Evolutionary conservation across 2,329 filamentous ascomycete species (phyloP), one percentile per base, ranked within the genome.

Genomic region (Xylaria sp.): DNA sequence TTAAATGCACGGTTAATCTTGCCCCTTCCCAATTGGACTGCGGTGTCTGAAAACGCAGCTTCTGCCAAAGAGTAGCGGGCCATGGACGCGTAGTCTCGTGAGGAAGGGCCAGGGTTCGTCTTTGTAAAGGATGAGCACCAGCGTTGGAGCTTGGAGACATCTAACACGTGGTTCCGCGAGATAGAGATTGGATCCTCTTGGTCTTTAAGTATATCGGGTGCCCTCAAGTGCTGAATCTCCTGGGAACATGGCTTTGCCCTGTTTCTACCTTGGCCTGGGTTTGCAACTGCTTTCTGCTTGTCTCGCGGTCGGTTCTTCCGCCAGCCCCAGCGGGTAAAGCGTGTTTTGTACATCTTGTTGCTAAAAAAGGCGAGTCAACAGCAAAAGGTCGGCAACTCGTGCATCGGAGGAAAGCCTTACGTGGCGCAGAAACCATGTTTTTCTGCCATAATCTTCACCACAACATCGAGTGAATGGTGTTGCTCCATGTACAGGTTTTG

Each of bases 291-390:
- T 15, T 21, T 21, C 14, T 19, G 42, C 23, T 31, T 31, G 31
- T 50, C 51, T 28, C 46, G 19, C 12, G 31, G 37, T 35, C 51
- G 58, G n/a, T 61, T 56, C 33, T 61, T 61, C 51, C 58, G 50
- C 58, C 58, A 61, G 19, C 51, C 51, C 58, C 58, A 61, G n/a
- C 31, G 51, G 17, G 14, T 46, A 35, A 61, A 61, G 33, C 58
- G 58, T 14, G 23, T 51, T 17, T 61, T 61, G 19, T 55, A 61
- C 58, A 61, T 61, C 35, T 50, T 61, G 21, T 38, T 43, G 19
- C 58, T 61, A 40, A 3, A 49, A 15, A 6, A 21, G n/a, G 17
- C 31, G 12, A 2, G 42, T 52, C 17, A 35, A 53, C 4, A 42
- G 51, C 33, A n/a, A 31, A 14, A 37, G 8, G 42, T 43, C 6